These are phyloP conservation scores for Fusarium sp. DNA, from an alignment of 2,329 filamentous ascomycete species.

Conservation along the genomic window DNA sequence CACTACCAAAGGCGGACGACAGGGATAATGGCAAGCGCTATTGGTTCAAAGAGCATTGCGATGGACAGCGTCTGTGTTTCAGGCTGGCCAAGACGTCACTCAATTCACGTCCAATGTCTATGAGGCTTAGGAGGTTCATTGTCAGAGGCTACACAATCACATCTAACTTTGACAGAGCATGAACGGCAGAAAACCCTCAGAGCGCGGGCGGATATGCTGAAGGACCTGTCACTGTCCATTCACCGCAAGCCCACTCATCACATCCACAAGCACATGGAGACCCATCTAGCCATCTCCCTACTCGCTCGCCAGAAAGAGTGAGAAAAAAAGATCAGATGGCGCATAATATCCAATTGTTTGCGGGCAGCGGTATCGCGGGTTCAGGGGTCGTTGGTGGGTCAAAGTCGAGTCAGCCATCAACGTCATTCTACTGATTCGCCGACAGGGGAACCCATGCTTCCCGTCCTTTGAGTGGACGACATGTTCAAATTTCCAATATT, in stretches of 20 bases:
- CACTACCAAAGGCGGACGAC: conserved; percentile 15
- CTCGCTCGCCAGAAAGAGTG: conserved; percentile 16
- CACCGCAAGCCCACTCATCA: not conserved
- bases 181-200: not conserved
- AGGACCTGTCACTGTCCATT: not conserved
- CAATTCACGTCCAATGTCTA: not conserved
- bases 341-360: conserved; percentile 22
- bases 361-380: conserved; percentile 32
- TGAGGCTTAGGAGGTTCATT: not conserved
- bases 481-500: conserved; percentile 2
- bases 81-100: conserved; percentile 26
- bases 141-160: not conserved
- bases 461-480: conserved; percentile 1
- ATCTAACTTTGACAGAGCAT: not conserved
- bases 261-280: not conserved
- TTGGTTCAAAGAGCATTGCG: conserved; percentile 29
- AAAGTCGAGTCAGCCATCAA: conserved; percentile 40
- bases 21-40: conserved; percentile 21
- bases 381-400: conserved; percentile 42
- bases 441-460: conserved; percentile 15
- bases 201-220: not conserved
- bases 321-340: conserved; percentile 25
- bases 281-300: not conserved
- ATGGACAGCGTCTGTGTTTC: conserved; percentile 46
- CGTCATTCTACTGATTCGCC: conserved; percentile 48